phyloP scores from a whole-genome alignment of 108 stramenopile species.

The Nitzschia sp. region DNA sequence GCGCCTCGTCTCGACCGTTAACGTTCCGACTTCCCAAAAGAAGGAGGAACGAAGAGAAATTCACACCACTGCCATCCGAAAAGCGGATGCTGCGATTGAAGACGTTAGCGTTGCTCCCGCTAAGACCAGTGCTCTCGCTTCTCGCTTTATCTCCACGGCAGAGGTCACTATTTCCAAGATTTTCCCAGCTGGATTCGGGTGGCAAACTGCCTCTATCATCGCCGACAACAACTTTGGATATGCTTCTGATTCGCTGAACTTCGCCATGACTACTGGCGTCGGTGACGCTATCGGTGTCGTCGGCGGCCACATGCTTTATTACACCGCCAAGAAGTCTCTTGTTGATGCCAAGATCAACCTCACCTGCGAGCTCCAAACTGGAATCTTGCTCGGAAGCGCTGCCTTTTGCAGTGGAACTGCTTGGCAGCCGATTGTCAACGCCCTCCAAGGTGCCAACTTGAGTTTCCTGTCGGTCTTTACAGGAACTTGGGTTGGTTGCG shows the following conservation, averaged over 20 bases:
- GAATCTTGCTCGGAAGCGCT: constrained; percentile 66
- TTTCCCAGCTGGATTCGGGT: constrained; percentile 88
- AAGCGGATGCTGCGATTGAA: constrained; percentile 17
- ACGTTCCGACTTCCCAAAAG: constrained; percentile 6
- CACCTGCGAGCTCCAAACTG: constrained; percentile 60
- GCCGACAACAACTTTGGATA: constrained; percentile 59
- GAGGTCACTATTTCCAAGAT: constrained; percentile 86
- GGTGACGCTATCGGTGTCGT: constrained; percentile 79
- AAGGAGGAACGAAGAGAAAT: constrained; percentile 30
- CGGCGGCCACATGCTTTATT: constrained; percentile 66
- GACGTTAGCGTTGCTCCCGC: constrained; percentile 3
- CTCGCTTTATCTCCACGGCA: constrained; percentile 61
- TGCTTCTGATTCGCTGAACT: constrained; percentile 57
- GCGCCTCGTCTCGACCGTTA: not conserved
- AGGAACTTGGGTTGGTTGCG: constrained; percentile 80
- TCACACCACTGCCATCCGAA: constrained; percentile 12
- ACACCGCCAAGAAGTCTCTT: constrained; percentile 58
- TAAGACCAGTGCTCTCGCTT: constrained; percentile 1
- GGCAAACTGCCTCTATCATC: constrained; percentile 75
- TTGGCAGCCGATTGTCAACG: constrained; percentile 84
- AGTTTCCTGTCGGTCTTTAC: constrained; percentile 66
- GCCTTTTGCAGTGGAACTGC: constrained; percentile 84
- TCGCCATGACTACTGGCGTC: constrained; percentile 72
- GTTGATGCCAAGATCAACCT: constrained; percentile 50
- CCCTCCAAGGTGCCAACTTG: constrained; percentile 71